phyloP scores from a whole-genome alignment of 2,329 filamentous ascomycete species.

The Coniella lustricola region DNA sequence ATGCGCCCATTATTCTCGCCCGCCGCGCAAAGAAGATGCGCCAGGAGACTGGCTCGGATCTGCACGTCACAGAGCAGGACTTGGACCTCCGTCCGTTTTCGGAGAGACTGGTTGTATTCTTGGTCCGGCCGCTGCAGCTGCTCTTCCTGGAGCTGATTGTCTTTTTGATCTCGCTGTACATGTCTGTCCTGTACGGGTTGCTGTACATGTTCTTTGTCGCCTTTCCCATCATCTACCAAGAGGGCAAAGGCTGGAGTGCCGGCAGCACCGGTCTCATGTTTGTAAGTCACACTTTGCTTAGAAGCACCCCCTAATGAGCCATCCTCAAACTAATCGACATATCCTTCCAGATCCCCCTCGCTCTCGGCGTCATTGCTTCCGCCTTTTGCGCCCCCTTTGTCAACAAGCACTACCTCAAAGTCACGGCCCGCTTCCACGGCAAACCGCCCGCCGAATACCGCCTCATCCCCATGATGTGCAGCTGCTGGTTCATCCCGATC shows the following conservation, averaged over 20 bases:
- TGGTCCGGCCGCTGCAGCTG: slow-evolving; percentile 77
- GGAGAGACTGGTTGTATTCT: slow-evolving; percentile 65
- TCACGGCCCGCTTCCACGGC: slow-evolving; percentile 57
- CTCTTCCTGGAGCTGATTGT: slow-evolving; percentile 81
- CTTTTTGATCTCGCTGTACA: slow-evolving; percentile 76
- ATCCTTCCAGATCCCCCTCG: slow-evolving; percentile 56
- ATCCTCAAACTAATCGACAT: too few relatives aligned
- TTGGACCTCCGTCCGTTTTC: slow-evolving; percentile 63
- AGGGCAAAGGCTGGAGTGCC: slow-evolving; percentile 71
- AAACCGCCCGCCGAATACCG: slow-evolving; percentile 70
- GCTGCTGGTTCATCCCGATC: slow-evolving; percentile 63
- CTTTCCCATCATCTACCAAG: slow-evolving; percentile 64
- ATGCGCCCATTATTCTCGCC: slow-evolving; percentile 70
- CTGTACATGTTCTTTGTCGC: slow-evolving; percentile 74
- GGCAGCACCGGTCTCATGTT: slow-evolving; percentile 79
- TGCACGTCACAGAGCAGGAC: slow-evolving; percentile 73
- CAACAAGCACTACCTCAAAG: slow-evolving; percentile 71
- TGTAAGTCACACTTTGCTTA: slow-evolving; percentile 8
- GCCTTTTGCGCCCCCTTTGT: slow-evolving; percentile 63
- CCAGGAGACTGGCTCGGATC: slow-evolving; percentile 56
- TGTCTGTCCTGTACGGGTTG: slow-evolving; percentile 71
- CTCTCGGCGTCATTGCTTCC: slow-evolving; percentile 64
- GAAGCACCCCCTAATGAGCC: too few relatives aligned
- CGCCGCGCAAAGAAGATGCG: slow-evolving; percentile 65
- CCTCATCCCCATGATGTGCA: slow-evolving; percentile 75